A percentile compares a stretch with the other conserved stretches of the same genome.
Conservation (phyloP, 345 rosid species). For the Mercurialis annua region DNA sequence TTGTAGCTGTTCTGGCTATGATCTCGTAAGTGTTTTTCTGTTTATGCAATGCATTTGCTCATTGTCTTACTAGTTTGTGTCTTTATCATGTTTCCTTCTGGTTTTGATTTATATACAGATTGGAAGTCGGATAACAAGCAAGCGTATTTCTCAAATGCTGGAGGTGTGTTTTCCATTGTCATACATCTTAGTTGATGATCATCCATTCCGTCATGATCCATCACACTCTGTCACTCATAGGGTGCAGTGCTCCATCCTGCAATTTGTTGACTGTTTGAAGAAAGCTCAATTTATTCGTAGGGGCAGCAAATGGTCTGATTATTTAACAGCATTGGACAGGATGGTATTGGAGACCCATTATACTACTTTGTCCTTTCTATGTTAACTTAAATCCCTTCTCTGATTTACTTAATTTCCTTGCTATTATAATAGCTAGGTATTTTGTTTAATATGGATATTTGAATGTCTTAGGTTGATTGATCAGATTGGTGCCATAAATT, state of each 20-base stretch:
- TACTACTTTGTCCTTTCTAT: constrained; percentile 11
- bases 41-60: constrained; percentile 8
- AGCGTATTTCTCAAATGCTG: constrained; percentile 71
- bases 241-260: constrained; percentile 63
- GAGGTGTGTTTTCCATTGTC: constrained; percentile 65
- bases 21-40: not conserved
- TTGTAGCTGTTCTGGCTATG: not conserved
- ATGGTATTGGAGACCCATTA: constrained; percentile 45
- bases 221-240: constrained; percentile 89
- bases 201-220: constrained; percentile 88
- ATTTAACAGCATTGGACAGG: constrained; percentile 50
- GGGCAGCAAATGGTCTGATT: constrained; percentile 41
- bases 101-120: constrained; percentile 50
- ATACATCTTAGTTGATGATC: constrained; percentile 76
- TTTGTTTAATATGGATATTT: constrained; percentile 4
- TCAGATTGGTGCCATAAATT: constrained; percentile 4
- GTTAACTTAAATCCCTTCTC: not conserved
- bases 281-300: constrained; percentile 39
- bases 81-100: constrained; percentile 17
- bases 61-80: constrained; percentile 5
- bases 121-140: constrained; percentile 91
- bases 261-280: constrained; percentile 57
- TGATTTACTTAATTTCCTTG: not conserved
- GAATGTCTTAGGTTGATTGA: constrained; percentile 3
- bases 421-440: not conserved